A percentile compares a stretch with the other conserved stretches of the same genome.
phyloP scores from a whole-genome alignment of 306 rosid species.

The barrel medic (Medicago truncatula) region MtrunA17r5.0-ANR NC_053043.1:3901001-3901500 shows the following conservation, averaged over 20 bases:
- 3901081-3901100: neutral
- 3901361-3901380: conserved; percentile 21
- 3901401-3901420: conserved; percentile 32
- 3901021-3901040: too few species aligned
- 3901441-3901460: conserved; percentile 53
- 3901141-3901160: conserved; percentile 20
- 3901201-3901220: conserved; percentile 24
- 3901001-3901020: too few species aligned
- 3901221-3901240: conserved; percentile 24
- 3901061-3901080: neutral
- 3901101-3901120: neutral
- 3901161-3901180: conserved; percentile 11
- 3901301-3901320: conserved; percentile 72
- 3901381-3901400: conserved; percentile 33
- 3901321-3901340: conserved; percentile 66
- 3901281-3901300: conserved; percentile 53
- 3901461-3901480: conserved; percentile 66
- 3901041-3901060: too few species aligned
- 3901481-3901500: conserved; percentile 44
- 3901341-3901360: conserved; percentile 70
- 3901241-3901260: conserved; percentile 55
- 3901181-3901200: conserved; percentile 13
- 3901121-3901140: neutral
- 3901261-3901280: conserved; percentile 57
- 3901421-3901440: conserved; percentile 34